phyloP scores from a whole-genome alignment of 2,329 filamentous ascomycete genomes.

The Xylaria multiplex region DNA sequence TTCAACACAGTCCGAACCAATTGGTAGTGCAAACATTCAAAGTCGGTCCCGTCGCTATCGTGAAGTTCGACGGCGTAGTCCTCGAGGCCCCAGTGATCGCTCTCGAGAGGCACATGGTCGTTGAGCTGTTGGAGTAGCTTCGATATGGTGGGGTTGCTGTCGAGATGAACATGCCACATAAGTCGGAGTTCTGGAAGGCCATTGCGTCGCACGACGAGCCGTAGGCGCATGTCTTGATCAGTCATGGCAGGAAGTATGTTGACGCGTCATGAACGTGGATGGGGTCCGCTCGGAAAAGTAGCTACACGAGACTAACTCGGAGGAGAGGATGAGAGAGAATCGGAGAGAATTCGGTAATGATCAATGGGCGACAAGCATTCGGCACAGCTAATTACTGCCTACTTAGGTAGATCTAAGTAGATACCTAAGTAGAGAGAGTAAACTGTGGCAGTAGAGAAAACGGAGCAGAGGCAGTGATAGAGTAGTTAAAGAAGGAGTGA shows the following conservation, averaged over 20 bases:
- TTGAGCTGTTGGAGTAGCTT: constrained; percentile 83
- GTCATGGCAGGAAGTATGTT: constrained; percentile 43
- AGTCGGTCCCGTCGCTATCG: constrained; percentile 66
- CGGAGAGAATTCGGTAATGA: background rate
- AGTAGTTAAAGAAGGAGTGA: too few relatives aligned
- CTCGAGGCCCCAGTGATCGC: constrained; percentile 83
- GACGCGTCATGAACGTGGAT: background rate
- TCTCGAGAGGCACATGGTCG: constrained; percentile 82
- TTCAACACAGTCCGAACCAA: constrained; percentile 75
- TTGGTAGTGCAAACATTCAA: constrained; percentile 90
- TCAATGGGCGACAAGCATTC: background rate
- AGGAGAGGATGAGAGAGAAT: background rate
- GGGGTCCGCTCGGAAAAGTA: background rate
- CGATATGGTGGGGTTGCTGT: constrained; percentile 74
- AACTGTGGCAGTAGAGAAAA: too few relatives aligned
- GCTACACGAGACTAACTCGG: background rate
- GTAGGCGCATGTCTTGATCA: constrained; percentile 71
- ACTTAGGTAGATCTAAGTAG: too few relatives aligned
- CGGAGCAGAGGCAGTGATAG: too few relatives aligned
- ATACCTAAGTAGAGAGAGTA: too few relatives aligned
- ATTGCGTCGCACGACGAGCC: constrained; percentile 77
- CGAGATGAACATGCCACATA: constrained; percentile 72
- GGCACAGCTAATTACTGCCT: too few relatives aligned
- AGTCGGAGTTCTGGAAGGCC: constrained; percentile 76
- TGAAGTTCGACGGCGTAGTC: constrained; percentile 86